phyloP scores from a whole-genome alignment of 2,329 filamentous ascomycete species.

The Incumbomyces lentus region DNA sequence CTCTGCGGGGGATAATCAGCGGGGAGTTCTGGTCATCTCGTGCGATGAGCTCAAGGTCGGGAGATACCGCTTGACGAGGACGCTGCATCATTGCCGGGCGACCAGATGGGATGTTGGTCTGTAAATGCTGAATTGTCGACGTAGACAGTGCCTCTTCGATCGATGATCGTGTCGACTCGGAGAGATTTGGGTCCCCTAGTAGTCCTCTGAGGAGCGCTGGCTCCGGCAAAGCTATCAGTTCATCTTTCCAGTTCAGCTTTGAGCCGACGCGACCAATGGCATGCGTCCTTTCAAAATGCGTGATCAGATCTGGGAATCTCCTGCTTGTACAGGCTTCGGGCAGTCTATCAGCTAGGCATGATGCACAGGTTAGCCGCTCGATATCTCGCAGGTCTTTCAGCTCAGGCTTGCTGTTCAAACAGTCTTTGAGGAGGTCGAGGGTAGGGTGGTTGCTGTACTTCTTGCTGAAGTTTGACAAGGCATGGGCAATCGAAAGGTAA shows the following conservation, averaged over 20 bases:
- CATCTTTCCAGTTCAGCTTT: conserved; percentile 45
- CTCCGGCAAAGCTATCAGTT: conserved; percentile 53
- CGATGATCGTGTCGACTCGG: neutral
- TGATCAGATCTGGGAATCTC: conserved; percentile 24
- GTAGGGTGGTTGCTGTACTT: conserved; percentile 48
- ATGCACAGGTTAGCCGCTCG: conserved; percentile 46
- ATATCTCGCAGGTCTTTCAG: conserved; percentile 48
- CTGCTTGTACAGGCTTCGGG: neutral
- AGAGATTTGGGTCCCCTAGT: conserved; percentile 17
- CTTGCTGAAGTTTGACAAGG: conserved; percentile 47
- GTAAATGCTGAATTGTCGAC: neutral
- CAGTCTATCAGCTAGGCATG: conserved; percentile 30
- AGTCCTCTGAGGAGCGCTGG: conserved; percentile 35
- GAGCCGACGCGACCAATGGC: conserved; percentile 23
- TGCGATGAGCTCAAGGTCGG: no score
- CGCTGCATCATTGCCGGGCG: neutral
- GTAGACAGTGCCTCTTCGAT: neutral
- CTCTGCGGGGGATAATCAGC: neutral
- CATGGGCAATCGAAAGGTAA: conserved; percentile 53
- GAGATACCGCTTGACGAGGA: no score
- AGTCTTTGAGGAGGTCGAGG: conserved; percentile 50
- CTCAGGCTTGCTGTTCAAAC: conserved; percentile 45
- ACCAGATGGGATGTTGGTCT: neutral
- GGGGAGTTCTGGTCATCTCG: neutral
- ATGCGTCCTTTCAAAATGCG: conserved; percentile 31